Evolutionary conservation across 208 protist genomes (phyloP).

Genomic region (Borovskyia barvae): DNA sequence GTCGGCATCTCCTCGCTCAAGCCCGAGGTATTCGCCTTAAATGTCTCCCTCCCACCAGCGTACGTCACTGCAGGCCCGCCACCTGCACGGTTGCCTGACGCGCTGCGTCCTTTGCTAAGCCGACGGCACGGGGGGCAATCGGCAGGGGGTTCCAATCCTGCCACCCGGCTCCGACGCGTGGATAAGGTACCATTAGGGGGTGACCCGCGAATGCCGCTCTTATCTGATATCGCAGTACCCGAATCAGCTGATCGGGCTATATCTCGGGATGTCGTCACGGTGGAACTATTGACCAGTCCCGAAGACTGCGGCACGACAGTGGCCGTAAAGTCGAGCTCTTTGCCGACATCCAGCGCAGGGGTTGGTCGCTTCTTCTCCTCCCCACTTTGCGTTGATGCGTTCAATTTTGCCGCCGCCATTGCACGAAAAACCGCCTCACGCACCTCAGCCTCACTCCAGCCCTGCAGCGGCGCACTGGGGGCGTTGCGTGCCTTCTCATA

Average conservation of each 20-base stretch:
- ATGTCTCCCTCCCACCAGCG: conserved; percentile 4
- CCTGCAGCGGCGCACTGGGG: neutral
- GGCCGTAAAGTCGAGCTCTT: conserved; percentile 68
- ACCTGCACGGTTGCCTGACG: neutral
- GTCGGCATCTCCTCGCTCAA: conserved; percentile 10
- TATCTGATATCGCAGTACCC: neutral
- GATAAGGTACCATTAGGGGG: conserved; percentile 3
- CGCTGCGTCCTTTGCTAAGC: conserved; percentile 20
- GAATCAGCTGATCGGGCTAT: conserved; percentile 3
- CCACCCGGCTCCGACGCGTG: neutral
- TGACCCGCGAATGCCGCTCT: neutral
- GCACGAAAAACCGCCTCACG: conserved; percentile 26
- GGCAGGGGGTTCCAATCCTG: neutral
- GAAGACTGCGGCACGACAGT: conserved; percentile 14
- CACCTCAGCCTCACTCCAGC: conserved; percentile 31
- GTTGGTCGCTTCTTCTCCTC: conserved; percentile 35
- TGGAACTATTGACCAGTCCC: conserved; percentile 6
- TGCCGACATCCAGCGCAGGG: conserved; percentile 37
- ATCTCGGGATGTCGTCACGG: neutral
- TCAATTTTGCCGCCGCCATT: conserved; percentile 30
- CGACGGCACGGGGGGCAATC: conserved; percentile 17
- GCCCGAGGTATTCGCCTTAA: conserved; percentile 5
- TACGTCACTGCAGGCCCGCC: conserved; percentile 3
- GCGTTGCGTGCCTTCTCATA: conserved; percentile 21
- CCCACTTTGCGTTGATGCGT: conserved; percentile 28